Percentiles rank a stretch among this genome's conserved stretches.
These are phyloP conservation scores for Suillus spraguei DNA, from an alignment of 768 basidiomycete genomes.

Conservation along the genomic window DNA sequence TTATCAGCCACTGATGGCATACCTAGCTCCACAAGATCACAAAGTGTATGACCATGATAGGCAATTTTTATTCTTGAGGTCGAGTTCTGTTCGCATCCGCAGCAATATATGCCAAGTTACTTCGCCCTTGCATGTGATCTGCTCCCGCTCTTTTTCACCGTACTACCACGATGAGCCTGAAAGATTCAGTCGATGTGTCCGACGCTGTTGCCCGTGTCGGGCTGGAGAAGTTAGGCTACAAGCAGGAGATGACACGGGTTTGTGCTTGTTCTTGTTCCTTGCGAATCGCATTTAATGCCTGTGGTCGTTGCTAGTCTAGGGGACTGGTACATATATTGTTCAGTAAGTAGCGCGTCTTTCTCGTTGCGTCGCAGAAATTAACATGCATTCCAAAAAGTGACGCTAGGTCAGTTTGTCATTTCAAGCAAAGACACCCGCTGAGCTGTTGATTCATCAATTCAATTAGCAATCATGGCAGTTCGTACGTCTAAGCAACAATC, in stretches of 20 bases:
- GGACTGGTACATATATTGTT: conserved; percentile 56
- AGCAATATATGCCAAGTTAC: not conserved
- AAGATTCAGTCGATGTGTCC: conserved; percentile 18
- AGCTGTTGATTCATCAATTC: conserved; percentile 11
- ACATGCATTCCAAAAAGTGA: conserved; percentile 33
- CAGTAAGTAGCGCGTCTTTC: conserved; percentile 39
- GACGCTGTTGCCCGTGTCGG: conserved; percentile 36
- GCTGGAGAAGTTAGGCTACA: conserved; percentile 56
- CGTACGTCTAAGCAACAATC: conserved; percentile 40
- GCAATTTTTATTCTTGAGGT: not conserved
- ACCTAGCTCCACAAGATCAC: not conserved
- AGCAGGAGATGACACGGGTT: conserved; percentile 57
- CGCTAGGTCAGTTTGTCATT: conserved; percentile 40
- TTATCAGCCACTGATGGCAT: not conserved
- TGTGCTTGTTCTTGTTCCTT: not conserved
- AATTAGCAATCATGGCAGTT: conserved; percentile 60
- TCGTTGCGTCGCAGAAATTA: conserved; percentile 18
- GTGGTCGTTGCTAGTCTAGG: conserved; percentile 38
- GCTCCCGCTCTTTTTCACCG: not conserved
- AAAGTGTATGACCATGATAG: not conserved
- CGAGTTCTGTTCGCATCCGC: not conserved
- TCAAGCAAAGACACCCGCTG: not conserved
- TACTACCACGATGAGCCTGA: conserved; percentile 17
- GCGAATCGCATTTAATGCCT: not conserved
- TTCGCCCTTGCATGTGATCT: not conserved